phyloP scores from a whole-genome alignment of 106 monocot genomes.

The Dactylorhiza incarnata region DNA sequence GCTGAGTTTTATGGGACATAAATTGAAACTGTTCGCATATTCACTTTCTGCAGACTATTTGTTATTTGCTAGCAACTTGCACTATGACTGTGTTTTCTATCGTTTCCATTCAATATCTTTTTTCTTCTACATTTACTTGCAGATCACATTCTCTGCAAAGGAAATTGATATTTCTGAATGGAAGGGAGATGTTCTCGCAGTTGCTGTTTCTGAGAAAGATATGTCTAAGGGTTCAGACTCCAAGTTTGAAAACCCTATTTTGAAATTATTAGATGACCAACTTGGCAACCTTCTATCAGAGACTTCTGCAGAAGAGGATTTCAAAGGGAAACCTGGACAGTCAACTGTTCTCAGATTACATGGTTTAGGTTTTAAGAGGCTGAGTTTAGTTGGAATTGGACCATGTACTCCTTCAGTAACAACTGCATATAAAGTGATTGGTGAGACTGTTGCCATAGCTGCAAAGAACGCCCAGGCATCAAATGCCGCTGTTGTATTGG shows the following conservation, averaged over 20 bases:
- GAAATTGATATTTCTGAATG: conserved; percentile 74
- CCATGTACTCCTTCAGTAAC: conserved; percentile 21
- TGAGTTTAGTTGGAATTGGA: conserved; percentile 67
- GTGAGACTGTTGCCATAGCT: conserved; percentile 69
- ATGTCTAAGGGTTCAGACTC: conserved; percentile 69
- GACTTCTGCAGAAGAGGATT: conserved; percentile 77
- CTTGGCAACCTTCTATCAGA: conserved; percentile 72
- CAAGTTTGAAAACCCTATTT: conserved; percentile 67
- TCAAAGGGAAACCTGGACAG: conserved; percentile 85
- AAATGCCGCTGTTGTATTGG: conserved; percentile 71
- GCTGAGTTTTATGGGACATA: neutral
- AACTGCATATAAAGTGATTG: conserved; percentile 44
- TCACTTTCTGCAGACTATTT: neutral
- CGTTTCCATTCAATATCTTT: neutral
- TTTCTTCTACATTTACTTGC: conserved; percentile 7
- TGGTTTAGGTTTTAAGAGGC: conserved; percentile 69
- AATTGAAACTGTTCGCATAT: neutral
- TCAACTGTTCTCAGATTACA: conserved; percentile 71
- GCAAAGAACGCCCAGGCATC: conserved; percentile 71
- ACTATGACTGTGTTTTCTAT: neutral
- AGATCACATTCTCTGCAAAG: conserved; percentile 75
- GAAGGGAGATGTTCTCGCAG: conserved; percentile 88
- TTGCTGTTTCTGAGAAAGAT: conserved; percentile 86
- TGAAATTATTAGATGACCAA: conserved; percentile 66
- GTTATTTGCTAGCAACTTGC: neutral